These are phyloP conservation scores for Cladosporium sp. DNA, from an alignment of 2,329 filamentous ascomycete species.

Conservation along the genomic window DNA sequence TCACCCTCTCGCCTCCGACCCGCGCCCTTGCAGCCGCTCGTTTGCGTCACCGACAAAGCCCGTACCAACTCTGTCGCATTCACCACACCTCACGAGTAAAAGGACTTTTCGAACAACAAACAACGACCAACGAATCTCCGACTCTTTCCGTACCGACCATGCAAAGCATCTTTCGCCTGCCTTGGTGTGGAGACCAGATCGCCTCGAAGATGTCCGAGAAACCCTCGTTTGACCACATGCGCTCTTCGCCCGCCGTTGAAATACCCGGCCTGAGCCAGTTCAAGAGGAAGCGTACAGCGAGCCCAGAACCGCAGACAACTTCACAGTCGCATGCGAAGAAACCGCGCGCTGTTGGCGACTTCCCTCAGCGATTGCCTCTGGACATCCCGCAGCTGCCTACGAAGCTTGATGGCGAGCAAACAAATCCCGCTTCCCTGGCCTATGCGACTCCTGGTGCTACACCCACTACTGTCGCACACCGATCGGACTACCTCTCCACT, in stretches of 20 bases:
- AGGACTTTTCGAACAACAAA: conserved; percentile 21
- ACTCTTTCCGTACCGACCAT: conserved; percentile 33
- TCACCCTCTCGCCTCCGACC: neutral
- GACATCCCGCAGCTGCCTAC: conserved; percentile 10
- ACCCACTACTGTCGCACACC: conserved; percentile 4
- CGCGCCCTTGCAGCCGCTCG: neutral
- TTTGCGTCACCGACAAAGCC: neutral
- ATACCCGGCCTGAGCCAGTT: conserved; percentile 47
- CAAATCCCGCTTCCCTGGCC: conserved; percentile 6
- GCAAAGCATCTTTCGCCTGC: conserved; percentile 50
- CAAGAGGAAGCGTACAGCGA: conserved; percentile 57
- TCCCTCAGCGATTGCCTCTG: conserved; percentile 11
- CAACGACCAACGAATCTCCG: conserved; percentile 18
- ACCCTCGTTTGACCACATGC: conserved; percentile 9
- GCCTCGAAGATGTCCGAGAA: conserved; percentile 32
- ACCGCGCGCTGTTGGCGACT: conserved; percentile 3
- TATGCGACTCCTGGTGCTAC: conserved; percentile 10
- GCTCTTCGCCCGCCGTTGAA: conserved; percentile 39
- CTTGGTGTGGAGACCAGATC: conserved; percentile 41
- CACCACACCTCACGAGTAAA: conserved; percentile 19
- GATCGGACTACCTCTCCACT: conserved; percentile 11
- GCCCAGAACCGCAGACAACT: conserved; percentile 35
- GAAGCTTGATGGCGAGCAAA: conserved; percentile 10
- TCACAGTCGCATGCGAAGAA: conserved; percentile 14
- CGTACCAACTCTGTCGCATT: conserved; percentile 20